A percentile compares a stretch with the other conserved stretches of the same genome.
phyloP scores from a whole-genome alignment of 345 rosid genomes.

The Hibiscus tridactylites region DNA sequence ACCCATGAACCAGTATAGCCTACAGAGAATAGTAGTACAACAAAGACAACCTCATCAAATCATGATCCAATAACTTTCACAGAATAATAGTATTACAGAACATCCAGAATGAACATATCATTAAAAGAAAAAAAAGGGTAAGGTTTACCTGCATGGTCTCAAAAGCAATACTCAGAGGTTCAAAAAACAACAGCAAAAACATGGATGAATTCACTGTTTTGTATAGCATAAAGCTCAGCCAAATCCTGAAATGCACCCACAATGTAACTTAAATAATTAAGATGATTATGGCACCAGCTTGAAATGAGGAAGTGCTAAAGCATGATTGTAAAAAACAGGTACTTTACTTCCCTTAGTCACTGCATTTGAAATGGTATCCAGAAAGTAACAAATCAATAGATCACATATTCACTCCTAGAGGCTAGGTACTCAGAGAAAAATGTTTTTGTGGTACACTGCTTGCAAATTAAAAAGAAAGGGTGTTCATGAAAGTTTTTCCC shows the following conservation, averaged over 20 bases:
- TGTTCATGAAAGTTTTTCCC: not conserved
- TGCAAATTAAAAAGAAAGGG: not conserved
- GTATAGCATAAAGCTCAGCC: constrained; percentile 2
- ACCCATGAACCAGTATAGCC: constrained; percentile 10
- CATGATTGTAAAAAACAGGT: not conserved
- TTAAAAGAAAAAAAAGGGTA: not conserved
- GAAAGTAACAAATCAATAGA: not conserved
- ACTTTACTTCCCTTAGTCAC: not conserved
- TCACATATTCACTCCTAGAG: not conserved
- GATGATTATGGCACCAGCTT: not conserved
- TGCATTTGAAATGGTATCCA: too few species aligned
- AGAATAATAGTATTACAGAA: not conserved
- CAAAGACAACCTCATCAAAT: not conserved
- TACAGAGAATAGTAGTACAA: not conserved
- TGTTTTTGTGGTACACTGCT: not conserved
- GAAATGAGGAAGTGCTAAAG: not conserved
- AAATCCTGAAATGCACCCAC: not conserved
- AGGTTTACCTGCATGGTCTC: constrained; percentile 9
- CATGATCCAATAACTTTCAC: not conserved
- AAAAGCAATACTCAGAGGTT: constrained; percentile 14
- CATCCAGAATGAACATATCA: not conserved
- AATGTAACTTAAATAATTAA: not conserved
- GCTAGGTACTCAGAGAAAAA: not conserved
- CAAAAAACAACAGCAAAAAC: constrained; percentile 11
- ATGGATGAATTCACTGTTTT: constrained; percentile 1